These are phyloP conservation scores for Fusarium ramigenum DNA, from an alignment of 2,329 filamentous ascomycete genomes.

Conservation along the genomic window DNA sequence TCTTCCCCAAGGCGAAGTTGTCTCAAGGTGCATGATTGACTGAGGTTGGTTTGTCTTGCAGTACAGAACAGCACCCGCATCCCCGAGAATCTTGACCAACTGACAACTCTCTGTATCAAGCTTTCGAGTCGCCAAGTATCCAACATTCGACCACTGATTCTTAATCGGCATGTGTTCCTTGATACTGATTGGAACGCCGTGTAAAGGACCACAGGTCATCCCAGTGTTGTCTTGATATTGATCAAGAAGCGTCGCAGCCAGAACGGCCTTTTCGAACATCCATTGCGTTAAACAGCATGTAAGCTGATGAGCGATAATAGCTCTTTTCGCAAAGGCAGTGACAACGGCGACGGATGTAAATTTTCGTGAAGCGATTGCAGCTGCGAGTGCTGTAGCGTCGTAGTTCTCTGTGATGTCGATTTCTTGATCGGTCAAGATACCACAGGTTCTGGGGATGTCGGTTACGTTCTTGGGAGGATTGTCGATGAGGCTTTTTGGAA, in stretches of 20 bases:
- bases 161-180: slow-evolving; percentile 66
- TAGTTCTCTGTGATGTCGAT: slow-evolving; percentile 59
- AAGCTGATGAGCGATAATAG: slow-evolving; percentile 65
- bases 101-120: slow-evolving; percentile 60
- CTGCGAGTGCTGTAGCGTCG: slow-evolving; percentile 54
- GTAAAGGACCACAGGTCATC: slow-evolving; percentile 31
- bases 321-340: slow-evolving; percentile 62
- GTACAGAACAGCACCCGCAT: slow-evolving; percentile 60
- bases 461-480: slow-evolving; percentile 30
- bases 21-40: slow-evolving; percentile 63
- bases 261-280: slow-evolving; percentile 59
- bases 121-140: slow-evolving; percentile 60
- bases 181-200: slow-evolving; percentile 41
- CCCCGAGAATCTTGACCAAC: slow-evolving; percentile 64
- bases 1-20: slow-evolving; percentile 66
- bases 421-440: slow-evolving; percentile 56
- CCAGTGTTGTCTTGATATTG: slow-evolving; percentile 50
- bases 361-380: slow-evolving; percentile 48
- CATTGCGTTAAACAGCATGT: slow-evolving; percentile 62
- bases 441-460: slow-evolving; percentile 42
- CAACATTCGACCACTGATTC: slow-evolving; percentile 58
- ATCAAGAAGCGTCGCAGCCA: slow-evolving; percentile 54
- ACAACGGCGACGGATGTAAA: slow-evolving; percentile 53
- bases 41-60: slow-evolving; percentile 71
- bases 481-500: background rate